Conservation (phyloP, 1,284 basidiomycete species). For the Phellopilus nigrolimitatus region DNA sequence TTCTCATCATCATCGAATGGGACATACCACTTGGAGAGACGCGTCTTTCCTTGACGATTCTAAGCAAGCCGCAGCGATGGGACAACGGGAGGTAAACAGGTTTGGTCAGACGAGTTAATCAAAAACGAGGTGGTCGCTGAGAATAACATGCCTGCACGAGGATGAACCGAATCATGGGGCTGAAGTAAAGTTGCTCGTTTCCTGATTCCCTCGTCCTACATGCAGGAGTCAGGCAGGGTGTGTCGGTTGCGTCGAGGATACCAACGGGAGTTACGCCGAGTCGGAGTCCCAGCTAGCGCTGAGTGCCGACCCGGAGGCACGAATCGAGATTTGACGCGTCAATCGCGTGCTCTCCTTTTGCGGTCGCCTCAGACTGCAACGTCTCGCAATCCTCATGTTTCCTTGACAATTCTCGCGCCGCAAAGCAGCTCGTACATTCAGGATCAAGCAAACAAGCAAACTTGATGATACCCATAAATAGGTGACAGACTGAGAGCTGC, state of each 20-base stretch:
- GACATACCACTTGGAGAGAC: constrained; percentile 96
- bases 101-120: background rate
- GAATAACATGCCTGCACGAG: constrained; percentile 78
- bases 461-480: background rate
- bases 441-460: too few species aligned
- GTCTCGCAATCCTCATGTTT: too few species aligned
- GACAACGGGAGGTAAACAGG: background rate
- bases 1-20: constrained; percentile 96
- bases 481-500: background rate
- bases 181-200: background rate
- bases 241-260: background rate
- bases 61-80: constrained; percentile 30
- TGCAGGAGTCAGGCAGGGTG: background rate
- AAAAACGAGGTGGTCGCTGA: background rate
- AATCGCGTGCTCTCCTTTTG: too few species aligned
- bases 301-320: too few species aligned
- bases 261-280: background rate
- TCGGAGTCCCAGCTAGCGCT: too few species aligned
- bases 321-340: too few species aligned
- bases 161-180: constrained; percentile 85
- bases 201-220: background rate
- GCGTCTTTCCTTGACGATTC: constrained; percentile 98
- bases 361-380: too few species aligned
- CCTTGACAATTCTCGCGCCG: too few species aligned
- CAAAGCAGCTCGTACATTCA: too few species aligned